phyloP scores from a whole-genome alignment of 2,329 filamentous ascomycete species.

The Phialophora macrospora region DNA sequence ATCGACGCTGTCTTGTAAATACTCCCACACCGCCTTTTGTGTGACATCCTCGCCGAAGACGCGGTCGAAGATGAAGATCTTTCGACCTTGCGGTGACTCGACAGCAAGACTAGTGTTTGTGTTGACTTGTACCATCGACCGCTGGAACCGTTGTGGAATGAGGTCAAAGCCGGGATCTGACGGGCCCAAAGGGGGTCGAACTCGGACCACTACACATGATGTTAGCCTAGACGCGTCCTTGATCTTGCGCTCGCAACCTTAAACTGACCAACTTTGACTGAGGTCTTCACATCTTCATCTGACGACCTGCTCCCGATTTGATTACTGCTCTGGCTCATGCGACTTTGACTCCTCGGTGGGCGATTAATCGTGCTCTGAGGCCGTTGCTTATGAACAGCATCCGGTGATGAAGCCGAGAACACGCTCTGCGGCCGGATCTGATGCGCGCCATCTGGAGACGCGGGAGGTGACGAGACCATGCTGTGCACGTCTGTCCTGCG shows the following conservation, averaged over 20 bases:
- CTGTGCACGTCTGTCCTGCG: not conserved
- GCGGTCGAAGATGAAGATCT: slow-evolving; percentile 94
- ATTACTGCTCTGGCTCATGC: slow-evolving; percentile 79
- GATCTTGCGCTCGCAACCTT: not conserved
- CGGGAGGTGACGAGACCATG: slow-evolving; percentile 39
- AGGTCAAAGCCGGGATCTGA: slow-evolving; percentile 91
- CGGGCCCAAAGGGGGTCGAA: slow-evolving; percentile 82
- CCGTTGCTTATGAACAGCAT: slow-evolving; percentile 56
- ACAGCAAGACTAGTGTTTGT: slow-evolving; percentile 84
- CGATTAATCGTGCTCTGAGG: slow-evolving; percentile 82
- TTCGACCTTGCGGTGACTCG: slow-evolving; percentile 88
- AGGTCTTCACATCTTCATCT: slow-evolving; percentile 86
- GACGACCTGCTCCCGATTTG: slow-evolving; percentile 75
- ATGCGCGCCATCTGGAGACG: slow-evolving; percentile 35
- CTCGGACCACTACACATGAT: slow-evolving; percentile 73
- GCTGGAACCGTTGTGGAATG: slow-evolving; percentile 93
- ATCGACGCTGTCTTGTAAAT: slow-evolving; percentile 84
- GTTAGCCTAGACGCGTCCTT: slow-evolving; percentile 17
- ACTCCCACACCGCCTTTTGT: slow-evolving; percentile 93
- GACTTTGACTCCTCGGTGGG: slow-evolving; percentile 75
- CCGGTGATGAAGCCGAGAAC: slow-evolving; percentile 37
- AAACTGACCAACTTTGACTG: slow-evolving; percentile 89
- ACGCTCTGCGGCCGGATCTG: slow-evolving; percentile 37
- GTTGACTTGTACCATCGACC: slow-evolving; percentile 87
- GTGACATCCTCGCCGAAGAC: slow-evolving; percentile 83